phyloP scores from a whole-genome alignment of 2,329 filamentous ascomycete species.

The Curvularia spicifera region DNA sequence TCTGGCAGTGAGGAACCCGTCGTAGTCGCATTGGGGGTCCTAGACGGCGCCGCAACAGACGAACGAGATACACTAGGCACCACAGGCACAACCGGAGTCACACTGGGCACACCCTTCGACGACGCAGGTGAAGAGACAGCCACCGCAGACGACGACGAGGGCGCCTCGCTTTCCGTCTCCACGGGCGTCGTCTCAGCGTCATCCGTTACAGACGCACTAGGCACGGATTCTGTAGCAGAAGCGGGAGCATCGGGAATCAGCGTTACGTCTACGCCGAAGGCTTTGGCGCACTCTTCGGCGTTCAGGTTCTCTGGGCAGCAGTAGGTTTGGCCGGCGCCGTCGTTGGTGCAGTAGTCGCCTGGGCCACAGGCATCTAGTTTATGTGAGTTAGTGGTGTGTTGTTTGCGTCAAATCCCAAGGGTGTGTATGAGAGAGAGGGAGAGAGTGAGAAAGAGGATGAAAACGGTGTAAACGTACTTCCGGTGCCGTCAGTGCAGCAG shows the following conservation, averaged over 20 bases:
- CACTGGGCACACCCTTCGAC: too few species aligned
- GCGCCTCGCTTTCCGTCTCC: not conserved
- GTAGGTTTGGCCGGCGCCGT: slow-evolving; percentile 59
- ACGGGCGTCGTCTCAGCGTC: too few species aligned
- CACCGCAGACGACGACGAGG: too few species aligned
- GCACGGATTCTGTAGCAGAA: too few species aligned
- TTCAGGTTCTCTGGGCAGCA: slow-evolving; percentile 66
- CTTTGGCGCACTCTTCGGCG: slow-evolving; percentile 61
- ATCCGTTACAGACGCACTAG: too few species aligned
- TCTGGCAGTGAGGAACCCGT: not conserved
- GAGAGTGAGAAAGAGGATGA: too few species aligned
- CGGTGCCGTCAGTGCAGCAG: slow-evolving; percentile 3
- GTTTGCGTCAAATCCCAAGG: not conserved
- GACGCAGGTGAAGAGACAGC: too few species aligned
- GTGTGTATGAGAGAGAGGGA: too few species aligned
- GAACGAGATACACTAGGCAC: not conserved
- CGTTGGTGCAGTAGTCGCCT: slow-evolving; percentile 68
- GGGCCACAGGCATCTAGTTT: slow-evolving; percentile 63
- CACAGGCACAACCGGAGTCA: not conserved
- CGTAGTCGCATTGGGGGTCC: not conserved
- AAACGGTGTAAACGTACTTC: not conserved
- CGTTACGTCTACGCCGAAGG: not conserved
- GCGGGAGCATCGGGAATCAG: not conserved
- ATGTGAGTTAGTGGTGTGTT: slow-evolving; percentile 10
- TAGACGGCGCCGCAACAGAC: not conserved